These are phyloP conservation scores for Penicillium flavigenum DNA, from an alignment of 495 filamentous ascomycete species.

Conservation along the genomic window DNA sequence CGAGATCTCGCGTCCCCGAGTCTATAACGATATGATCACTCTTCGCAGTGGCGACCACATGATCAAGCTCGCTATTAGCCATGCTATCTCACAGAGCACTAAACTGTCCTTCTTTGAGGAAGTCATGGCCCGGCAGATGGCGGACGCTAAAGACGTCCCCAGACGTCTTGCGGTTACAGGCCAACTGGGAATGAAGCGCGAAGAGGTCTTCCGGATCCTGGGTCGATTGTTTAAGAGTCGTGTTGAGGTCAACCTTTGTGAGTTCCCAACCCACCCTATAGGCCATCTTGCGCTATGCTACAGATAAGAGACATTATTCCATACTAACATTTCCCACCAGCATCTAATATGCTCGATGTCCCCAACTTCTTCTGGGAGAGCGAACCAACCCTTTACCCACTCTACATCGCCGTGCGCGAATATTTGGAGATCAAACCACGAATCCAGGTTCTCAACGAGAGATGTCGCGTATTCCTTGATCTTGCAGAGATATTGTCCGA, in stretches of 20 bases:
- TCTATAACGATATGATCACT: slow-evolving; percentile 99
- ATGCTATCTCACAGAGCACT: slow-evolving; percentile 96
- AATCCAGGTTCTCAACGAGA: slow-evolving; percentile 93
- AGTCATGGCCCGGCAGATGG: slow-evolving; percentile 92
- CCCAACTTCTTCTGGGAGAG: slow-evolving; percentile 99
- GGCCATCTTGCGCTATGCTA: neutral
- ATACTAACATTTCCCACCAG: slow-evolving; percentile 50
- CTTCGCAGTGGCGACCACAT: slow-evolving; percentile 93
- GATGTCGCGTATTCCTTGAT: slow-evolving; percentile 94
- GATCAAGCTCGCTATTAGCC: slow-evolving; percentile 96
- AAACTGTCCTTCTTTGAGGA: slow-evolving; percentile 97
- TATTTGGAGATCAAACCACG: slow-evolving; percentile 97
- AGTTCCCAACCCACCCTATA: slow-evolving; percentile 29
- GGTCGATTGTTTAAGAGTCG: slow-evolving; percentile 88
- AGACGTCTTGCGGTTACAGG: slow-evolving; percentile 85
- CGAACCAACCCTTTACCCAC: slow-evolving; percentile 89
- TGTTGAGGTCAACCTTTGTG: slow-evolving; percentile 98
- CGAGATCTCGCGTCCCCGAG: slow-evolving; percentile 76
- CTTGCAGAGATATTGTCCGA: slow-evolving; percentile 94
- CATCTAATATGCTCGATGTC: slow-evolving; percentile 94
- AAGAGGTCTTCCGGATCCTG: slow-evolving; percentile 88
- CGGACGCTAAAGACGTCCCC: slow-evolving; percentile 86
- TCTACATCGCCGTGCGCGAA: slow-evolving; percentile 92
- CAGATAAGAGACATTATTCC: neutral
- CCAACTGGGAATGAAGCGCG: slow-evolving; percentile 84